These are phyloP conservation scores for Teratosphaeria destructans DNA, from an alignment of 2,329 filamentous ascomycete genomes.

Conservation along the genomic window DNA sequence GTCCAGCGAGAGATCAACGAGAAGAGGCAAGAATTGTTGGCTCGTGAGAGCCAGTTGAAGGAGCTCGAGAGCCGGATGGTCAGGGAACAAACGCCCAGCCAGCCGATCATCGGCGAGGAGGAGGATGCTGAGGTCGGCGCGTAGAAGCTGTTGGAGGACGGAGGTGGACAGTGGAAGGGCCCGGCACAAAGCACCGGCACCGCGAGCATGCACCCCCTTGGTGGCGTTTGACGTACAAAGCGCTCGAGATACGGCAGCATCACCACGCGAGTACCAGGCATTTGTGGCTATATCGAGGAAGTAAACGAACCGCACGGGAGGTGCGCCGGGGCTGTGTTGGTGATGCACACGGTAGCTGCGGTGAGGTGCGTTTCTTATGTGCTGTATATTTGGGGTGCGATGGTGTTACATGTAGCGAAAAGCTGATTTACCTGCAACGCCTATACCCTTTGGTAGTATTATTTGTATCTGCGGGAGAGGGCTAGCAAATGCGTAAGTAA, in stretches of 20 bases:
- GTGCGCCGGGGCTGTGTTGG: background rate
- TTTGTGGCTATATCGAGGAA: background rate
- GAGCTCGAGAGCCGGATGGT: slow-evolving; percentile 98
- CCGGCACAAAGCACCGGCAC: background rate
- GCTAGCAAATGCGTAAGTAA: background rate
- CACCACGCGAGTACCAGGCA: background rate
- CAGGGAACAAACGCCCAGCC: slow-evolving; percentile 36
- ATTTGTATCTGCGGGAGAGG: background rate
- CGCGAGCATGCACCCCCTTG: background rate
- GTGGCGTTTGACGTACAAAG: background rate
- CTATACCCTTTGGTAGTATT: background rate
- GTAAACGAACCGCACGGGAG: background rate
- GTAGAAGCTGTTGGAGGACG: background rate
- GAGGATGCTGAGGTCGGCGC: slow-evolving; percentile 16
- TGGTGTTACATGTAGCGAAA: background rate
- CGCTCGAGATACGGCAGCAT: background rate
- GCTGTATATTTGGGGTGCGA: background rate
- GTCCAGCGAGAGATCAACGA: slow-evolving; percentile 99
- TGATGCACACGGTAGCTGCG: background rate
- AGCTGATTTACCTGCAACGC: background rate
- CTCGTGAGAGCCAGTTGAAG: slow-evolving; percentile 94
- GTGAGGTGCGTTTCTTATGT: background rate
- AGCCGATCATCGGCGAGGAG: slow-evolving; percentile 8
- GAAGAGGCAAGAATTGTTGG: slow-evolving; percentile 96
- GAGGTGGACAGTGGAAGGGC: background rate